Percentiles rank a stretch among this genome's conserved stretches.
Evolutionary conservation across 257 asterid genomes (phyloP).

Genomic region (Fraxinus quadrangulata): DNA sequence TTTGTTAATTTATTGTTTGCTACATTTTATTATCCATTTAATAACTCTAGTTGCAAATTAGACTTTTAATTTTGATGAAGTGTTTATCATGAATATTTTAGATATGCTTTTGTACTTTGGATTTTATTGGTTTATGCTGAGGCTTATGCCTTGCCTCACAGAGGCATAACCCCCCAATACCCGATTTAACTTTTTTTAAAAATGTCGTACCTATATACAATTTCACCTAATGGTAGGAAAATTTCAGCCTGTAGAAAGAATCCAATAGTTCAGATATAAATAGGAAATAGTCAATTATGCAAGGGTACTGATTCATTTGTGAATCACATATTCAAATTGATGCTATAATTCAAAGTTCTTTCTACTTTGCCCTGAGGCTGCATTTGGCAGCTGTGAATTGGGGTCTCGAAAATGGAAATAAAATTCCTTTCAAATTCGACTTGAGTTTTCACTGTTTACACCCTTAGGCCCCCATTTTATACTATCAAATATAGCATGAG

Average conservation of each 20-base stretch:
- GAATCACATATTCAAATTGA: not conserved
- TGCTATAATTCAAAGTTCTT: not conserved
- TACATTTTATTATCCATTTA: not conserved
- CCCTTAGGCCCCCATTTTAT: not conserved
- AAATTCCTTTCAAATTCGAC: not conserved
- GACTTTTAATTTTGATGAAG: not conserved
- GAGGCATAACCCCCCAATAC: not conserved
- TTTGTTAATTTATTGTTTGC: not conserved
- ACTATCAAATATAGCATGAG: not conserved
- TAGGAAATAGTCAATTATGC: not conserved
- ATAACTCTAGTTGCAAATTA: not conserved
- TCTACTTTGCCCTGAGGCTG: not conserved
- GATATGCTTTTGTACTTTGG: not conserved
- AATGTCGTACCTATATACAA: not conserved
- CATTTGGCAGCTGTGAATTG: slow-evolving; percentile 6
- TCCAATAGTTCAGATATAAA: not conserved
- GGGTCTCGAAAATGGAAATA: not conserved
- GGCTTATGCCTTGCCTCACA: not conserved
- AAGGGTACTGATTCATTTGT: not conserved
- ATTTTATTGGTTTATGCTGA: not conserved
- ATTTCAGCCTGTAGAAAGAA: not conserved
- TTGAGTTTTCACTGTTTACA: not conserved
- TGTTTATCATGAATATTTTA: not conserved
- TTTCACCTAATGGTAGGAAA: not conserved
- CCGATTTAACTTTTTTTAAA: not conserved